phyloP scores from a whole-genome alignment of 768 basidiomycete genomes.

The Collybia mongolica region DNA sequence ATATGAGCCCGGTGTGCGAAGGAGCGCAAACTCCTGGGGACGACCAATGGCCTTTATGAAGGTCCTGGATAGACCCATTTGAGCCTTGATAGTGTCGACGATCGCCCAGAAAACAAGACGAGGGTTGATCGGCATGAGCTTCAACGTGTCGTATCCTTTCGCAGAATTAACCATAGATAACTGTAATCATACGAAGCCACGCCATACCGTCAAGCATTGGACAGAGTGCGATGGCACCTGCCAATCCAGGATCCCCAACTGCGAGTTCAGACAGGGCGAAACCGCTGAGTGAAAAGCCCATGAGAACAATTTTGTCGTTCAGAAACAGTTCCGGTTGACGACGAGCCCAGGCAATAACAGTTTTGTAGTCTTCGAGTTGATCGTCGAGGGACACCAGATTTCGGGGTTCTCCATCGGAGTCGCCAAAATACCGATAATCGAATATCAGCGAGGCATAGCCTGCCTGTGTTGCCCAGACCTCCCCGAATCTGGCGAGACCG shows the following conservation, averaged over 20 bases:
- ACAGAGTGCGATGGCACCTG: conserved; percentile 23
- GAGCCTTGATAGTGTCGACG: conserved; percentile 9
- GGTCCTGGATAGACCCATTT: conserved; percentile 9
- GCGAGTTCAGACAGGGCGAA: conserved; percentile 15
- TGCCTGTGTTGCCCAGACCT: conserved; percentile 21
- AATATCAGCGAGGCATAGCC: conserved; percentile 24
- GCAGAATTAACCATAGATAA: not conserved
- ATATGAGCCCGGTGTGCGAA: conserved; percentile 6
- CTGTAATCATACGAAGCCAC: not conserved
- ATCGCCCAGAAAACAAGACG: conserved; percentile 15
- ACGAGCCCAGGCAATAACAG: conserved; percentile 20
- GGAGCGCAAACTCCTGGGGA: conserved; percentile 14
- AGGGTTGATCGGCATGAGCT: conserved; percentile 8
- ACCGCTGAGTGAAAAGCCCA: conserved; percentile 23
- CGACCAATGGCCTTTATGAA: conserved; percentile 16
- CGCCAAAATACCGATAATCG: conserved; percentile 25
- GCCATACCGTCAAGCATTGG: conserved; percentile 21
- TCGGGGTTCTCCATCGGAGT: conserved; percentile 22
- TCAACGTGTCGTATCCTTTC: conserved; percentile 11
- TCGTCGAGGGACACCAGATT: conserved; percentile 16
- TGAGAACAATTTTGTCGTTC: conserved; percentile 22
- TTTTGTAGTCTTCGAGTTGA: conserved; percentile 21
- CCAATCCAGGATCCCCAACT: conserved; percentile 16
- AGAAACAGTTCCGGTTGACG: conserved; percentile 17
- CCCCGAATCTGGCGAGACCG: conserved; percentile 21